A percentile compares a stretch with the other conserved stretches of the same genome.
Evolutionary conservation across 257 asterid species (phyloP).

Genomic region (Cynanchum wilfordii): DNA sequence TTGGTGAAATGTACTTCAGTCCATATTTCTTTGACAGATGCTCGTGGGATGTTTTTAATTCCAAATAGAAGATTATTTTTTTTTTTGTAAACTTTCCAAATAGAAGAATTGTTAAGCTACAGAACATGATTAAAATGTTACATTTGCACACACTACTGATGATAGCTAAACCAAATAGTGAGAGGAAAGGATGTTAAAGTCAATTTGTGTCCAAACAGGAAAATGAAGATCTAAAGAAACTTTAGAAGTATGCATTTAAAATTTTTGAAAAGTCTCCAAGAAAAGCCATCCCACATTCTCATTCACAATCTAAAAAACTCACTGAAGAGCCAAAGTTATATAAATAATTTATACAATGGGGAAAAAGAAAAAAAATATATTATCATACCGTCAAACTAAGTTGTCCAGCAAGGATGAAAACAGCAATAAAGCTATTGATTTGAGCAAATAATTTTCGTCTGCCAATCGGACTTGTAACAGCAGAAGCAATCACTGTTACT

Average conservation of each 20-base stretch:
- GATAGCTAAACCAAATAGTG: not conserved
- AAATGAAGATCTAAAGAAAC: not conserved
- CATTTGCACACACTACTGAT: not conserved
- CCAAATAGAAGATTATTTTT: no score
- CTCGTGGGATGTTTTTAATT: not conserved
- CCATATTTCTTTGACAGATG: not conserved
- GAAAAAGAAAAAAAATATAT: not conserved
- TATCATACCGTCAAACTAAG: slow-evolving; percentile 75
- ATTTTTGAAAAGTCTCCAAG: no score
- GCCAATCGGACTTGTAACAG: slow-evolving; percentile 68
- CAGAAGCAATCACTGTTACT: slow-evolving; percentile 80
- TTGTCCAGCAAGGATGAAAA: slow-evolving; percentile 93
- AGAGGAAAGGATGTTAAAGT: not conserved
- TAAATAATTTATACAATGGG: not conserved
- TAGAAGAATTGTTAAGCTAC: not conserved
- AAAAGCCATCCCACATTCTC: not conserved
- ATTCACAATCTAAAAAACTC: not conserved
- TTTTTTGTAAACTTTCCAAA: no score
- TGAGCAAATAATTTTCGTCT: slow-evolving; percentile 85
- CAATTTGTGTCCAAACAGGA: not conserved
- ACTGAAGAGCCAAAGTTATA: not conserved
- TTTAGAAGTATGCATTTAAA: not conserved
- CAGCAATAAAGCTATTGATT: slow-evolving; percentile 91
- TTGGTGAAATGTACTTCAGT: not conserved
- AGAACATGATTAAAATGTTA: not conserved